Conservation (phyloP, 2,329 filamentous ascomycete genomes). For the Diaporthe eres region DNA sequence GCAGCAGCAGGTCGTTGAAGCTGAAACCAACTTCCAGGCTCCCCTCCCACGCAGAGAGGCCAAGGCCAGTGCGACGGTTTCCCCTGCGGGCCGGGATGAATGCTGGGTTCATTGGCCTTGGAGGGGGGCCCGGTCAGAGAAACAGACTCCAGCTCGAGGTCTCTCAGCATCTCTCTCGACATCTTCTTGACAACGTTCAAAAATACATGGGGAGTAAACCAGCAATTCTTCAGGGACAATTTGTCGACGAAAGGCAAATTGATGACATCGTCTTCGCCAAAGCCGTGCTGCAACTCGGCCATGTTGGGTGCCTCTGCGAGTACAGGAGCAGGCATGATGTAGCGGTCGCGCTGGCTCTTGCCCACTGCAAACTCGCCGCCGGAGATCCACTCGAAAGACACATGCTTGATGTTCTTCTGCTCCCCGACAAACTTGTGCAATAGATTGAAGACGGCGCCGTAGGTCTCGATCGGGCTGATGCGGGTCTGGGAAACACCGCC, state of each 20-base stretch:
- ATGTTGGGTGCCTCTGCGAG: constrained; percentile 52
- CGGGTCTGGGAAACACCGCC: constrained; percentile 55
- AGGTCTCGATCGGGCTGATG: constrained; percentile 65
- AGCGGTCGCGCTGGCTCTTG: constrained; percentile 71
- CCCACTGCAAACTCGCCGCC: constrained; percentile 78
- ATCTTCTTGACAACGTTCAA: constrained; percentile 65
- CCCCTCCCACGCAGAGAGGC: constrained; percentile 42
- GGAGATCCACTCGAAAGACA: constrained; percentile 77
- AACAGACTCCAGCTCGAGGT: constrained; percentile 73
- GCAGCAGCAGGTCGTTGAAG: constrained; percentile 24
- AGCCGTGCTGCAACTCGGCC: constrained; percentile 44
- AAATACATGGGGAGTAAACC: constrained; percentile 73
- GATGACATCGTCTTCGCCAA: constrained; percentile 57
- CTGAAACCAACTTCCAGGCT: constrained; percentile 39
- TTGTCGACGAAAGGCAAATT: constrained; percentile 69
- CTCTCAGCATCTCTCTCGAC: constrained; percentile 61
- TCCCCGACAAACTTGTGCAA: constrained; percentile 64
- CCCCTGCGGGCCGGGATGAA: constrained; percentile 32
- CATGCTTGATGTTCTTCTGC: constrained; percentile 65
- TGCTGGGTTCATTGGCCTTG: constrained; percentile 18
- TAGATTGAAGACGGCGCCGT: constrained; percentile 65
- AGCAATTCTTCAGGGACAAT: constrained; percentile 78
- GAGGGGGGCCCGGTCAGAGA: constrained; percentile 69
- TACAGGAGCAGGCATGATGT: constrained; percentile 74
- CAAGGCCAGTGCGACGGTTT: constrained; percentile 43